Percentiles rank a stretch among this genome's conserved stretches.
These are phyloP conservation scores for Solanum appendiculatum DNA, from an alignment of 257 asterid species.

Conservation along the genomic window DNA sequence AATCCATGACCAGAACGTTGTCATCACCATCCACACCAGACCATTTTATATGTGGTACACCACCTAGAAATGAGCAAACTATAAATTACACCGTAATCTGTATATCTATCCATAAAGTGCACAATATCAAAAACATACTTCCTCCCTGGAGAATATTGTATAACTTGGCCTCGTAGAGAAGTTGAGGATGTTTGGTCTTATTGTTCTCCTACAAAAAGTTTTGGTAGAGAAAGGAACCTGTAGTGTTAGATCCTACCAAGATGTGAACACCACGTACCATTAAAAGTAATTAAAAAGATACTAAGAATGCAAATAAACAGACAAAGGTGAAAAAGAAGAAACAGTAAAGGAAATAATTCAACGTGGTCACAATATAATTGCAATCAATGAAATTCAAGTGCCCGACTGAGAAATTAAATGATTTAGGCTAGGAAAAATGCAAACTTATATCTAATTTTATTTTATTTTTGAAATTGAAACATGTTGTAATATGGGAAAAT, in stretches of 20 bases:
- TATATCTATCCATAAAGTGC: neutral
- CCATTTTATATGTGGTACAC: constrained; percentile 83
- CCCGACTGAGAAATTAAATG: neutral
- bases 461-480: neutral
- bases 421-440: neutral
- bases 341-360: neutral
- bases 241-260: neutral
- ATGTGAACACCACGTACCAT: neutral
- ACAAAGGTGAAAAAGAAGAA: neutral
- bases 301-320: neutral
- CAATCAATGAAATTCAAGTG: neutral
- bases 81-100: neutral
- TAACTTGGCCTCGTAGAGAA: constrained; percentile 86
- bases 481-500: neutral
- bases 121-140: constrained; percentile 42
- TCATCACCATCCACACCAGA: constrained; percentile 90
- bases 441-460: neutral
- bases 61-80: constrained; percentile 39
- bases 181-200: constrained; percentile 91
- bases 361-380: neutral
- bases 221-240: neutral
- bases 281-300: neutral
- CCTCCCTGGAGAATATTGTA: constrained; percentile 92
- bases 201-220: constrained; percentile 63
- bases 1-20: constrained; percentile 80